Evolutionary conservation across 192 early-diverging fungal genomes (phyloP).

Genomic region (Jimgerdemannia flammicorona): DNA sequence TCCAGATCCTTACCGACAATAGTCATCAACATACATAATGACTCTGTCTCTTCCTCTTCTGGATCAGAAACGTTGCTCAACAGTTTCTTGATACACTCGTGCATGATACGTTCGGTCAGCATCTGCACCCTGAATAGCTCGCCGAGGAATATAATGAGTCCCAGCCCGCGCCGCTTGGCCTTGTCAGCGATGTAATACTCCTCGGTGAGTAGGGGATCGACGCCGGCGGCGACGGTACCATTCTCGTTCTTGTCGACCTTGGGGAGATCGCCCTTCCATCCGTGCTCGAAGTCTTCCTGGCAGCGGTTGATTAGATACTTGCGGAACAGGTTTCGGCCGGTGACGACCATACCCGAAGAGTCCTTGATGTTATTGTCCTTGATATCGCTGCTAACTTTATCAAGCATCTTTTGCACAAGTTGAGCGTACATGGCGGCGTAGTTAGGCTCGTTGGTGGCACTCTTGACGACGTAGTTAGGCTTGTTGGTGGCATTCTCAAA

Average conservation of each 20-base stretch:
- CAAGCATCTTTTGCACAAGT: conserved; percentile 80
- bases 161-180: conserved; percentile 92
- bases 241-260: conserved; percentile 15
- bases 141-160: conserved; percentile 91
- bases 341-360: conserved; percentile 47
- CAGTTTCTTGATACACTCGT: conserved; percentile 83
- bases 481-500: conserved; percentile 98
- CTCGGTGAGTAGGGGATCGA: conserved; percentile 61
- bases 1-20: conserved; percentile 87
- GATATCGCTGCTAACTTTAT: conserved; percentile 48
- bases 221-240: conserved; percentile 39
- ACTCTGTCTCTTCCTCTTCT: conserved; percentile 95
- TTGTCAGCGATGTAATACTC: conserved; percentile 84
- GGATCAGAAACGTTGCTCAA: conserved; percentile 66
- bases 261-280: conserved; percentile 81
- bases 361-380: conserved; percentile 59
- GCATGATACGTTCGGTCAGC: conserved; percentile 95
- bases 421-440: conserved; percentile 95
- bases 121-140: conserved; percentile 90
- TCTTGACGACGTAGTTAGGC: conserved; percentile 90
- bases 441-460: conserved; percentile 92
- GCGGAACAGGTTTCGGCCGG: conserved; percentile 77
- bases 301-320: conserved; percentile 88
- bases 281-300: conserved; percentile 92
- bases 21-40: conserved; percentile 85